Conservation (phyloP, 345 rosid genomes). For the Salix dunnii region DNA sequence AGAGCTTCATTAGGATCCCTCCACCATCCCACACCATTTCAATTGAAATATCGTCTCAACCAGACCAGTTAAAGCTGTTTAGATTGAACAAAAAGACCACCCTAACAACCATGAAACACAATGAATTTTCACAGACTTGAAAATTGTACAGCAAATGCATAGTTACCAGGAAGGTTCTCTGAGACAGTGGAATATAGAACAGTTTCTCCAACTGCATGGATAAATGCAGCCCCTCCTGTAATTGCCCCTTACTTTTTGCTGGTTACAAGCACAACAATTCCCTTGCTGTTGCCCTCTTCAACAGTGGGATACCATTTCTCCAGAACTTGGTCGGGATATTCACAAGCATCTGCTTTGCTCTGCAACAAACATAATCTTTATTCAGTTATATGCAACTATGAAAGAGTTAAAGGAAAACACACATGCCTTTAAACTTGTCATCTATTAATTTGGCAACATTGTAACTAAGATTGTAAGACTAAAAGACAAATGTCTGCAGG, state of each 20-base stretch:
- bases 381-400: background rate
- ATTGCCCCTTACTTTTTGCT: slow-evolving; percentile 97
- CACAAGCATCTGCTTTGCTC: slow-evolving; percentile 99
- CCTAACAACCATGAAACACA: background rate
- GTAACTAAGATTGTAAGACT: too few relatives aligned
- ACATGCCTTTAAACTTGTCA: too few relatives aligned
- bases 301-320: slow-evolving; percentile 90
- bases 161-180: slow-evolving; percentile 86
- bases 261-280: slow-evolving; percentile 84
- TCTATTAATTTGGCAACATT: too few relatives aligned
- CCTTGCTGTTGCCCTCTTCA: slow-evolving; percentile 86
- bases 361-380: slow-evolving; percentile 30
- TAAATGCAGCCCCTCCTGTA: slow-evolving; percentile 91
- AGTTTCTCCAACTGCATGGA: slow-evolving; percentile 80
- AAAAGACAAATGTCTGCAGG: too few relatives aligned
- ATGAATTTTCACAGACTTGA: background rate
- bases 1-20: too few relatives aligned
- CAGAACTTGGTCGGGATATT: slow-evolving; percentile 93
- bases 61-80: too few relatives aligned
- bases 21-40: background rate
- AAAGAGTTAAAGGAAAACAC: too few relatives aligned
- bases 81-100: too few relatives aligned
- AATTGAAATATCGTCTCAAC: too few relatives aligned
- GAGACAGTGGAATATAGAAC: slow-evolving; percentile 87
- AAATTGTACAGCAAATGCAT: slow-evolving; percentile 7